A percentile compares a stretch with the other conserved stretches of the same genome.
These are phyloP conservation scores for Cercospora beticola DNA, from an alignment of 2,329 filamentous ascomycete genomes.

Conservation along the genomic window DNA sequence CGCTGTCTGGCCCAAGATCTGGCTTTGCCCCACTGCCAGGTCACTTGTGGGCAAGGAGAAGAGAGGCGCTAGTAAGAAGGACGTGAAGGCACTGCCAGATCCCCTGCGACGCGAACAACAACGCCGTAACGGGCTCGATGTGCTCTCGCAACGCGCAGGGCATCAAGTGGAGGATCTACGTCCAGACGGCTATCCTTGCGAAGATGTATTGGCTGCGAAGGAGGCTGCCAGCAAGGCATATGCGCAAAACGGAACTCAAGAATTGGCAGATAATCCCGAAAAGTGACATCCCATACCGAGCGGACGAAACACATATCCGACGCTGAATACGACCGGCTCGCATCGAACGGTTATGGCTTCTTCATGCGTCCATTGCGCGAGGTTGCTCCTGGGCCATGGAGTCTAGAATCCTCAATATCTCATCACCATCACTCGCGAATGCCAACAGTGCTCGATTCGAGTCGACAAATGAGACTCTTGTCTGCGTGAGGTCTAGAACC, in stretches of 20 bases:
- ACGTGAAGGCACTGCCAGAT: slow-evolving; percentile 33
- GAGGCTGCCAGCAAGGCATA: slow-evolving; percentile 11
- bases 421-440: neutral
- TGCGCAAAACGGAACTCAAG: neutral
- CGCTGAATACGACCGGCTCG: neutral
- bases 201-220: slow-evolving; percentile 17
- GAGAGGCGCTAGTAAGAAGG: slow-evolving; percentile 31
- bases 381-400: neutral
- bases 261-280: neutral
- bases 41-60: slow-evolving; percentile 68
- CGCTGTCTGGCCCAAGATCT: slow-evolving; percentile 58
- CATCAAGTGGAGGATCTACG: slow-evolving; percentile 33
- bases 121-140: slow-evolving; percentile 35
- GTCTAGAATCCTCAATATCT: neutral
- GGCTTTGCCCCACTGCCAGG: slow-evolving; percentile 64
- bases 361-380: neutral
- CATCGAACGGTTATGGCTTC: neutral
- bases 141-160: slow-evolving; percentile 30
- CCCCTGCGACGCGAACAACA: slow-evolving; percentile 34
- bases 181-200: slow-evolving; percentile 33
- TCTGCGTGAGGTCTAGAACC: neutral
- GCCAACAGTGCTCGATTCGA: neutral
- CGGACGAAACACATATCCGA: neutral
- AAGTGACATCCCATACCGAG: neutral
- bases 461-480: neutral